These are phyloP conservation scores for Lycium barbarum DNA, from an alignment of 257 asterid genomes.

Conservation along the genomic window DNA sequence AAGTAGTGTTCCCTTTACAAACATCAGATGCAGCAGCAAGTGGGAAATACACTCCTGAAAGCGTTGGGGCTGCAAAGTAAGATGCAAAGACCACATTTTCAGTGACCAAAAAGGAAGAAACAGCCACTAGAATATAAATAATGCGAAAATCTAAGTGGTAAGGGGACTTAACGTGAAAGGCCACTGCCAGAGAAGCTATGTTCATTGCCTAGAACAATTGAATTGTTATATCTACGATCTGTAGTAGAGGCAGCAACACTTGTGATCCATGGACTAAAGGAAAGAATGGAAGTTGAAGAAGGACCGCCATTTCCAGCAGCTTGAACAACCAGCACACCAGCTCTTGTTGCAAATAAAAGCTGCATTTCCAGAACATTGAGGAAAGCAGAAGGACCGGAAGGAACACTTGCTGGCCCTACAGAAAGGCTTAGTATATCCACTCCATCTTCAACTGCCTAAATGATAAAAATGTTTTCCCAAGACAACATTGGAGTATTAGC, in stretches of 20 bases:
- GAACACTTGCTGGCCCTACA: slow-evolving; percentile 65
- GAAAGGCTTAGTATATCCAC: slow-evolving; percentile 76
- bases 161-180: slow-evolving; percentile 57
- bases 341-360: slow-evolving; percentile 66
- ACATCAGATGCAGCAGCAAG: slow-evolving; percentile 76
- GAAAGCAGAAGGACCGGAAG: slow-evolving; percentile 63
- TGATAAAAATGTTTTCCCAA: not conserved
- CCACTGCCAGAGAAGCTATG: slow-evolving; percentile 53
- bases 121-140: not conserved
- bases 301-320: slow-evolving; percentile 83
- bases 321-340: slow-evolving; percentile 74
- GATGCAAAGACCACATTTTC: slow-evolving; percentile 8
- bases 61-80: slow-evolving; percentile 62
- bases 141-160: not conserved
- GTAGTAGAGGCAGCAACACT: slow-evolving; percentile 72
- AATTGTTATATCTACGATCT: slow-evolving; percentile 60
- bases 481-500: not conserved
- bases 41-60: slow-evolving; percentile 47
- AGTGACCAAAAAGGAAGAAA: not conserved
- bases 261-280: slow-evolving; percentile 78
- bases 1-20: slow-evolving; percentile 47
- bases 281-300: slow-evolving; percentile 57
- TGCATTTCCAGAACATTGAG: slow-evolving; percentile 62
- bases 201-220: slow-evolving; percentile 58
- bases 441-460: slow-evolving; percentile 87